Evolutionary conservation across 176 grass and related monocot genomes (phyloP).

Genomic region (Oryza rufipogon): DNA sequence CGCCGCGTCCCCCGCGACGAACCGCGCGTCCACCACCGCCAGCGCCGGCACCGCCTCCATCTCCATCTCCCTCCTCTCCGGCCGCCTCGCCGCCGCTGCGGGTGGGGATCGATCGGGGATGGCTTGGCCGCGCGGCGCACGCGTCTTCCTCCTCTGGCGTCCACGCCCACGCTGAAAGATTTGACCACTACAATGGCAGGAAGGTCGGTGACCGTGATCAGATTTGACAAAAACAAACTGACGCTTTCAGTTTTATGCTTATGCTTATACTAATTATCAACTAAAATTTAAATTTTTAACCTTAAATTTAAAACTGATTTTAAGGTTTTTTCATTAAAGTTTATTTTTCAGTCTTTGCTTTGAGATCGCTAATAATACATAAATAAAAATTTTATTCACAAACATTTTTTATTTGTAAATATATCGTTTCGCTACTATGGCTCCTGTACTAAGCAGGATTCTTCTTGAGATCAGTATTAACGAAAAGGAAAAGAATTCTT

Average conservation of each 20-base stretch:
- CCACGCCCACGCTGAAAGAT: not conserved
- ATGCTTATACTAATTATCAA: too few relatives aligned
- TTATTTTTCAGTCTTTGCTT: too few relatives aligned
- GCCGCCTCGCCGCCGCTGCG: too few relatives aligned
- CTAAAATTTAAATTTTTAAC: too few relatives aligned
- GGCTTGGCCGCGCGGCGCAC: slow-evolving; percentile 4
- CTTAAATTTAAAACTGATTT: too few relatives aligned
- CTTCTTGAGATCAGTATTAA: not conserved
- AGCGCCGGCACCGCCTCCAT: slow-evolving; percentile 38
- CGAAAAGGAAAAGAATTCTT: not conserved
- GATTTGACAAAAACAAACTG: not conserved
- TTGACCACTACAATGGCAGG: slow-evolving; percentile 2
- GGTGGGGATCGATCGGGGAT: too few relatives aligned
- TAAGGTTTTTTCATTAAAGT: too few relatives aligned
- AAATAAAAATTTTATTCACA: too few relatives aligned
- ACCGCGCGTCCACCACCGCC: slow-evolving; percentile 44
- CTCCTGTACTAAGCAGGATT: not conserved
- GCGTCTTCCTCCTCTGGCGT: not conserved
- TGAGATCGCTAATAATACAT: too few relatives aligned
- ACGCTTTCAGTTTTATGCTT: not conserved
- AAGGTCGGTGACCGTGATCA: not conserved
- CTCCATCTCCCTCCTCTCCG: not conserved
- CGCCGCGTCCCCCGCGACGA: slow-evolving; percentile 40
- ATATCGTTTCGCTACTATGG: too few relatives aligned
- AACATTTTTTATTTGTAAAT: too few relatives aligned